These are phyloP conservation scores for Rhododendron molle DNA, from an alignment of 148 eudicot genomes.

Conservation along the genomic window DNA sequence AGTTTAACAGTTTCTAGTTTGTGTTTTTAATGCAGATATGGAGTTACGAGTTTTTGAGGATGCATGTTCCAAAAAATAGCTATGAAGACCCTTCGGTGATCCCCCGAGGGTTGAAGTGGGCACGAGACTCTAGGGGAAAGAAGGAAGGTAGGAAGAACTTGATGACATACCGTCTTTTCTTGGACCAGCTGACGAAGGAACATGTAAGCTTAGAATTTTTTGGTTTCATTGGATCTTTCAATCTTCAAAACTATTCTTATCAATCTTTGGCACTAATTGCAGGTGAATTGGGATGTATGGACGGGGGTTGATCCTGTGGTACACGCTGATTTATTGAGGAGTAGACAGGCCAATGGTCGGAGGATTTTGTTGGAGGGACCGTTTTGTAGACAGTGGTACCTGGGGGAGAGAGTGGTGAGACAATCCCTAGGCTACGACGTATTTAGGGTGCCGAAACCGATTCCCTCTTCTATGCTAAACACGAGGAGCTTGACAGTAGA, in stretches of 20 bases:
- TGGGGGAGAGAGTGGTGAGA: neutral
- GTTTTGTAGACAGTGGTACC: neutral
- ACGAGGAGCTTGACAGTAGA: neutral
- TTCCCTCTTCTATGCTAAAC: neutral
- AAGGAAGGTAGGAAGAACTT: neutral
- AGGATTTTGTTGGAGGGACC: neutral
- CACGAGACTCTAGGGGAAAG: neutral
- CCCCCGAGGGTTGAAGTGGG: neutral
- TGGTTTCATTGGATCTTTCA: neutral
- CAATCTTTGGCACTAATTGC: neutral
- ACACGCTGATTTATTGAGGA: neutral
- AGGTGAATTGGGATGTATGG: neutral
- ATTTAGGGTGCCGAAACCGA: neutral
- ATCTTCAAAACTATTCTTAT: neutral
- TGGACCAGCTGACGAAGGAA: neutral
- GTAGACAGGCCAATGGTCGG: neutral
- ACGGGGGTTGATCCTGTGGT: neutral
- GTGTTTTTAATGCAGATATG: neutral
- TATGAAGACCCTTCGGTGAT: neutral
- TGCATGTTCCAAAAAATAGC: neutral
- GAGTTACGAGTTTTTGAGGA: neutral
- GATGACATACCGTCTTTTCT: neutral
- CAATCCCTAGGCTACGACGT: neutral
- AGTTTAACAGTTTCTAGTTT: neutral
- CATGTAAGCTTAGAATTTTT: neutral